These are phyloP conservation scores for Calocybe indica DNA, from an alignment of 768 basidiomycete genomes.

Conservation along the genomic window DNA sequence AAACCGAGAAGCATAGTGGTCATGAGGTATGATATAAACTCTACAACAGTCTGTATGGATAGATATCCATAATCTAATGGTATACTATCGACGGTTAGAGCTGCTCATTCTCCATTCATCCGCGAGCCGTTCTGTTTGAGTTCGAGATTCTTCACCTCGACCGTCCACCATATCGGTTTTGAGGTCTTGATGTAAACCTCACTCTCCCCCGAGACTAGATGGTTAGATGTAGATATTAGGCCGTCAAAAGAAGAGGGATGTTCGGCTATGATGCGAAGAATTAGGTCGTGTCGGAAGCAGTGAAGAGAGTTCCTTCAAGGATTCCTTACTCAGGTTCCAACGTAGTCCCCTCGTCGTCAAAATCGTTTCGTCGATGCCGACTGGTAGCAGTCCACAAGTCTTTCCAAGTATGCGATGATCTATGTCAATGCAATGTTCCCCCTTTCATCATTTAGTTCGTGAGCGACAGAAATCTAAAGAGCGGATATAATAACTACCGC, in stretches of 20 bases:
- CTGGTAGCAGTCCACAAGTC: conserved; percentile 93
- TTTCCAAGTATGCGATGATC: conserved; percentile 71
- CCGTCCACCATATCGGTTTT: conserved; percentile 87
- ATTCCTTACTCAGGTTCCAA: conserved; percentile 79
- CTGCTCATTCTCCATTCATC: too few species aligned
- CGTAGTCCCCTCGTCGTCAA: conserved; percentile 80
- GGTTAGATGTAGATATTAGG: conserved; percentile 90
- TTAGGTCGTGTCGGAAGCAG: background rate
- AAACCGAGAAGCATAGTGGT: too few species aligned
- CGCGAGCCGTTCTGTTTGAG: too few species aligned
- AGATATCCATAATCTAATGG: too few species aligned
- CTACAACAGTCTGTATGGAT: too few species aligned
- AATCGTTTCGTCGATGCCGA: conserved; percentile 72
- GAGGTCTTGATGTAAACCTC: conserved; percentile 72
- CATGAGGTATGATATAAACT: too few species aligned
- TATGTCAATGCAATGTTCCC: conserved; percentile 73
- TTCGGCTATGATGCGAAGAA: conserved; percentile 33
- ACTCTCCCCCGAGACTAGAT: conserved; percentile 62
- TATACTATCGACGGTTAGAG: too few species aligned
- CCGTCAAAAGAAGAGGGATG: conserved; percentile 76
- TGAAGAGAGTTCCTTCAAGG: background rate
- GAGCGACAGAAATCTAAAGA: background rate
- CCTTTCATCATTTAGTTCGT: conserved; percentile 37
- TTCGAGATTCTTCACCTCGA: conserved; percentile 44
- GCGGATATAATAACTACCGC: conserved; percentile 36